Percentiles rank a stretch among this genome's conserved stretches.
These are phyloP conservation scores for Fomitopsis betulina DNA, from an alignment of 1,284 basidiomycete genomes.

Conservation along the genomic window DNA sequence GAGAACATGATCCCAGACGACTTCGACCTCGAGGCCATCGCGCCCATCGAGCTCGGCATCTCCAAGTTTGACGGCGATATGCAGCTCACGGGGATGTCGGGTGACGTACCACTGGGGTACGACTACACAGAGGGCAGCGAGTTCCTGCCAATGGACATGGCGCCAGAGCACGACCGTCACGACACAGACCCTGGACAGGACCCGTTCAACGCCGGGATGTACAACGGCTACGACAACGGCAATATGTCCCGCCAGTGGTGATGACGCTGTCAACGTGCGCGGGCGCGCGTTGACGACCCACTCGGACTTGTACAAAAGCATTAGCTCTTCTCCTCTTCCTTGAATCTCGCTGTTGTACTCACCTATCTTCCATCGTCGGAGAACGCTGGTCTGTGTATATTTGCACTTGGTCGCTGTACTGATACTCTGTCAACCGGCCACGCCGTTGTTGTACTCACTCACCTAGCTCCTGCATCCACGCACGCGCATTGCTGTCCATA, in stretches of 20 bases:
- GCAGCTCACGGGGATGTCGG: conserved; percentile 5
- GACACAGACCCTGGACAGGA: conserved; percentile 22
- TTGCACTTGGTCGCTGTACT: conserved; percentile 1
- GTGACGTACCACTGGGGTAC: conserved; percentile 11
- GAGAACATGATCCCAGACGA: conserved; percentile 39
- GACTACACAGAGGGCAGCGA: conserved; percentile 13
- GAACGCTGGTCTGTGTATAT: conserved; percentile 8
- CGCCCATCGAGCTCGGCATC: conserved; percentile 42
- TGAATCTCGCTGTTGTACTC: conserved; percentile 9
- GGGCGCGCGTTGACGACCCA: conserved; percentile 30
- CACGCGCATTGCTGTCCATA: conserved; percentile 1
- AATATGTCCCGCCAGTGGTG: conserved; percentile 28
- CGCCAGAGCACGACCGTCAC: conserved; percentile 23
- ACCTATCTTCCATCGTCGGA: conserved; percentile 5
- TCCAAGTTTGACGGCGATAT: conserved; percentile 20
- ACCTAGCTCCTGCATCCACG: conserved; percentile 1
- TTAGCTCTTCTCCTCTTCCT: conserved; percentile 6
- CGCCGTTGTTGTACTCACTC: conserved; percentile 6
- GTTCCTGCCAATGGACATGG: conserved; percentile 10
- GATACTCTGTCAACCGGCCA: conserved; percentile 1
- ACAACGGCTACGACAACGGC: conserved; percentile 16
- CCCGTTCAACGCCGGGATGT: conserved; percentile 20
- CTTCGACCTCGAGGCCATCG: conserved; percentile 42
- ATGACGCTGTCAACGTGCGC: conserved; percentile 31
- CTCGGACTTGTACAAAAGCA: conserved; percentile 19